Evolutionary conservation across 129 eudicot species (phyloP), one percentile per base, ranked within the genome.

Genomic region (Kitagawia praeruptora): DNA sequence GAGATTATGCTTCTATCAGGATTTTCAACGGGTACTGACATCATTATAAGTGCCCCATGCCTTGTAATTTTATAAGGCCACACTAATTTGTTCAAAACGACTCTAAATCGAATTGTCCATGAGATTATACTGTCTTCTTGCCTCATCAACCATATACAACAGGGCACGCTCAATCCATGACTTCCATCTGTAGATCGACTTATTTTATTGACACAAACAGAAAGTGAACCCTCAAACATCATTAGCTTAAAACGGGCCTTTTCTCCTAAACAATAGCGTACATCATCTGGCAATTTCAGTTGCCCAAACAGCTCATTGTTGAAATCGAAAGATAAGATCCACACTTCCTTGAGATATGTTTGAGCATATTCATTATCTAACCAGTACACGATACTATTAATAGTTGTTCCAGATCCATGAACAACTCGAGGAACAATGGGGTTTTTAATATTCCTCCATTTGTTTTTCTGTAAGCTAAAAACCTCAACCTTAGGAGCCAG

Each of bases 1-100:
- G 37, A 34, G 2, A 34, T 34, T 34, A 34, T 34, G 37, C 37
- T 34, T 34, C 37, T 34, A 34, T 34, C 37, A 34, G 37, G 37
- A 34, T 34, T 34, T 34, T 25, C 18, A 4, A 5, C 0, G 4
- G 2, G 9, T 34, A 23, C 0, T 27, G 19, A 53, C 37, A 16
- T 5, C 69, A 76, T 48, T 14, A 76, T 37, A 18, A 76, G 69
- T 38, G 23, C 19, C 40, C 79, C 79, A 76, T 27, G 37, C 48
- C 25, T 76, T 38, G 79, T 76, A 53, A 76, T 49, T 15, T 19
- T 49, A 45, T 49, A 51, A 9, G 79, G 79, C 28, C 70, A 76
- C 45, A 70, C 79, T 2, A 76, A 11, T 34, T 23, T 6, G 0
- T 76, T 76, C 10, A 76, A 18, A 25, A 28, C 70, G 53, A 76